Base-by-base conservation (phyloP, 2,329 filamentous ascomycete species). In the Phaeophleospora eucalypticola region DNA sequence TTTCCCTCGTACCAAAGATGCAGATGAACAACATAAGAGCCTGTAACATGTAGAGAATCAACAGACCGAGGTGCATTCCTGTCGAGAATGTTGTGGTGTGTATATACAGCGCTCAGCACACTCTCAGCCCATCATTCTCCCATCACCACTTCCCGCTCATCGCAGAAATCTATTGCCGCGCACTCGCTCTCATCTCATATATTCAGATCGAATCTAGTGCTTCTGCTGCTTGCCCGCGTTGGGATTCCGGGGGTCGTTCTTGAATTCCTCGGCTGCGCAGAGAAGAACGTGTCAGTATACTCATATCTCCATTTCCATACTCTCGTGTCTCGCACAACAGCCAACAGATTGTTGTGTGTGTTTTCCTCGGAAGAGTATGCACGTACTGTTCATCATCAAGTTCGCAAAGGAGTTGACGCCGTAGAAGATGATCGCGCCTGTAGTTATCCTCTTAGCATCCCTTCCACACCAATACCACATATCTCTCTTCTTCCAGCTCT, bases 161-260 rank as follows among this genome's bases (percentile, higher is more conserved):
- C n/a, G n/a, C n/a, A n/a, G n/a, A n/a, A n/a, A n/a, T n/a, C n/a
- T n/a, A n/a, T 12, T 29, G 24, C 12, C 24, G 7, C 12, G 24
- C 24, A 6, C 24, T 12, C 12, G 24, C 24, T 29, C 12, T 29
- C 24, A 29, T 29, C 24, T 17, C 36, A 34, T 35, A 8, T 2
- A 4, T 7, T 19, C n/a, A 8, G 12, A n/a, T 42, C 29, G 16
- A 14, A 14, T 49, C 49, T 62, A 63, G 54, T 65, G 59, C 46
- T 51, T 37, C 41, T 54, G 48, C 42, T 51, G 45, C 42, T 53
- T 61, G 60, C 68, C 71, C 40, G 62, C 64, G 44, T 77, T 75
- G 58, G 83, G 83, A 81, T 96, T 96, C 72, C 90, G 84, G 59
- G 90, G 89, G 75, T 97, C 91, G 79, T 95, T 94, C 84, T 90